Evolutionary conservation across 1,284 basidiomycete species (phyloP).

Genomic region (Mrakiaceae sp.): DNA sequence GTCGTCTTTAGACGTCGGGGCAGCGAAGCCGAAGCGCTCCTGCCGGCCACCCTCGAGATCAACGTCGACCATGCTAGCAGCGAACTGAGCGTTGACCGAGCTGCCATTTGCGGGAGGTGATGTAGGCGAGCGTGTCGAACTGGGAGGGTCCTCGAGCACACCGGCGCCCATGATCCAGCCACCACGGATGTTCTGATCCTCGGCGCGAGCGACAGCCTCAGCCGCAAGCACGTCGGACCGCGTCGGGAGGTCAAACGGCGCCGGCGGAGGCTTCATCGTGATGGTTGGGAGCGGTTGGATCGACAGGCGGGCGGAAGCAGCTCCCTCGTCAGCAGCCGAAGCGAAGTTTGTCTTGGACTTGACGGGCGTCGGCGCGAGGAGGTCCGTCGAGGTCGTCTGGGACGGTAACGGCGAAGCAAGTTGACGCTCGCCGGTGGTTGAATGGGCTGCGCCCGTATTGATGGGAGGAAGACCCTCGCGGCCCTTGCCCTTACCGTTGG

Average conservation of each 20-base stretch:
- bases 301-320: background rate
- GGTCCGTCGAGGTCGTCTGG: background rate
- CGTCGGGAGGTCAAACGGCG: slow-evolving; percentile 33
- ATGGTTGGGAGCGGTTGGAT: too few relatives aligned
- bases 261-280: slow-evolving; percentile 17
- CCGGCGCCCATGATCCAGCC: slow-evolving; percentile 35
- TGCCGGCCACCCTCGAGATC: too few relatives aligned
- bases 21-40: too few relatives aligned
- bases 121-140: too few relatives aligned
- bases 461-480: background rate
- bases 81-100: too few relatives aligned
- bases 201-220: slow-evolving; percentile 33
- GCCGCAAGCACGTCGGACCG: slow-evolving; percentile 36
- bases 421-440: background rate
- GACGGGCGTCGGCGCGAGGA: slow-evolving; percentile 6
- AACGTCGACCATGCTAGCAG: too few relatives aligned
- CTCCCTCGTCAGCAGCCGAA: background rate
- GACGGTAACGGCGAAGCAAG: slow-evolving; percentile 5
- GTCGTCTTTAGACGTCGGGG: too few relatives aligned
- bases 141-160: background rate
- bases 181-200: slow-evolving; percentile 31
- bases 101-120: too few relatives aligned
- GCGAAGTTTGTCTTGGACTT: background rate
- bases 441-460: background rate
- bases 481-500: background rate